Conservation (phyloP, 441 rosid species). For the Arabidopsis hybrid region DNA sequence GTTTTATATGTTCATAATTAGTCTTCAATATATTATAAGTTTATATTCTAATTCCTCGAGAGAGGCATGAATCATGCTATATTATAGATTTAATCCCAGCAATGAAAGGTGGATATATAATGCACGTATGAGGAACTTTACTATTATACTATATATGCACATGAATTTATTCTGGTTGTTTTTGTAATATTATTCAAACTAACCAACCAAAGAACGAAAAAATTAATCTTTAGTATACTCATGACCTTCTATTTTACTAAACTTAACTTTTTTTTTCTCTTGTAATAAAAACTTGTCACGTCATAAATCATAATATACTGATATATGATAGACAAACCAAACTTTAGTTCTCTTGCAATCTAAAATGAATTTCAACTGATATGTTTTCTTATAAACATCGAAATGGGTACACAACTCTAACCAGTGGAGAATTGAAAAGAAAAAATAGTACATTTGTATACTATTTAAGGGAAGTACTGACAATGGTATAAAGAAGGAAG, state of each 20-base stretch:
- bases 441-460: not conserved
- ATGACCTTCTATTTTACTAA: too few relatives aligned
- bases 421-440: slow-evolving; percentile 27
- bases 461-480: slow-evolving; percentile 7
- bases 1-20: slow-evolving; percentile 12
- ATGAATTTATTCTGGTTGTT: not conserved
- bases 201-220: too few relatives aligned
- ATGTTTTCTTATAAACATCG: too few relatives aligned
- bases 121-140: not conserved
- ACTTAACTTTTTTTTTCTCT: too few relatives aligned
- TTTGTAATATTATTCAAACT: too few relatives aligned
- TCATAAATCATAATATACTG: too few relatives aligned
- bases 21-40: not conserved
- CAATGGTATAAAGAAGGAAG: slow-evolving; percentile 6
- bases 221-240: too few relatives aligned
- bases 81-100: not conserved
- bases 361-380: too few relatives aligned
- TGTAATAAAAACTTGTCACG: too few relatives aligned
- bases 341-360: too few relatives aligned
- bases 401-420: slow-evolving; percentile 3
- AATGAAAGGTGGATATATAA: slow-evolving; percentile 1
- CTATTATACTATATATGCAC: not conserved
- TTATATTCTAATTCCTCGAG: slow-evolving; percentile 1
- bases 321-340: too few relatives aligned
- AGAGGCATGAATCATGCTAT: slow-evolving; percentile 7